Percentiles rank a stretch among this genome's conserved stretches.
Conservation (phyloP, 2,329 filamentous ascomycete species). For the Didymella pomorum region DNA sequence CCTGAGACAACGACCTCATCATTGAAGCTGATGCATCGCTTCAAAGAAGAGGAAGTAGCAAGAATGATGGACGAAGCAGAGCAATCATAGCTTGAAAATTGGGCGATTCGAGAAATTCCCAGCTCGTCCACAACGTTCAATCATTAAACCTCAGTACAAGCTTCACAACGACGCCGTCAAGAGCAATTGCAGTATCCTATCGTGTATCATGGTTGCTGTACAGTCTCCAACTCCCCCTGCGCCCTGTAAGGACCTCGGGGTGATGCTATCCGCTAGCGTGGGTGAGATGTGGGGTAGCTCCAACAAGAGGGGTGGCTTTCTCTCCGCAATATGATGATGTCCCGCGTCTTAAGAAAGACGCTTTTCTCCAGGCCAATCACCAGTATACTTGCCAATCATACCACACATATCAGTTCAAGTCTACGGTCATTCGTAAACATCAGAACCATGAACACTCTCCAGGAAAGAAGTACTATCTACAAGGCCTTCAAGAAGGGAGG, state of each 20-base stretch:
- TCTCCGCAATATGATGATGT: constrained; percentile 26
- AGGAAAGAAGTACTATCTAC: constrained; percentile 63
- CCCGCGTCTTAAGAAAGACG: constrained; percentile 14
- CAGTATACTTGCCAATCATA: neutral
- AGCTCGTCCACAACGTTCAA: neutral
- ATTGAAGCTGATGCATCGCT: constrained; percentile 79
- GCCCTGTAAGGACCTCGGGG: constrained; percentile 16
- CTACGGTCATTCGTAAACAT: neutral
- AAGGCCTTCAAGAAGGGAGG: constrained; percentile 60
- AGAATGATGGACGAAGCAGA: constrained; percentile 69
- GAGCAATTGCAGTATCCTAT: neutral
- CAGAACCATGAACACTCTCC: constrained; percentile 55
- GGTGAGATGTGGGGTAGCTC: constrained; percentile 28
- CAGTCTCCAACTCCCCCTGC: constrained; percentile 1
- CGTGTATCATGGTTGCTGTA: neutral
- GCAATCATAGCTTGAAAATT: constrained; percentile 10
- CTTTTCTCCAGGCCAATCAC: neutral
- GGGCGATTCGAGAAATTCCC: neutral
- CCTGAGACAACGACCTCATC: constrained; percentile 64
- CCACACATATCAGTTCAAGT: neutral
- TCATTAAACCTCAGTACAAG: too few species aligned
- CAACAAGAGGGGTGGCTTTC: constrained; percentile 11
- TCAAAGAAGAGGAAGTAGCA: constrained; percentile 71
- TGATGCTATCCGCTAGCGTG: constrained; percentile 23
- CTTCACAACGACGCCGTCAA: neutral